Evolutionary conservation across 805 yeast species (phyloP).

Genomic region (Saccharomycopsis sp.): DNA sequence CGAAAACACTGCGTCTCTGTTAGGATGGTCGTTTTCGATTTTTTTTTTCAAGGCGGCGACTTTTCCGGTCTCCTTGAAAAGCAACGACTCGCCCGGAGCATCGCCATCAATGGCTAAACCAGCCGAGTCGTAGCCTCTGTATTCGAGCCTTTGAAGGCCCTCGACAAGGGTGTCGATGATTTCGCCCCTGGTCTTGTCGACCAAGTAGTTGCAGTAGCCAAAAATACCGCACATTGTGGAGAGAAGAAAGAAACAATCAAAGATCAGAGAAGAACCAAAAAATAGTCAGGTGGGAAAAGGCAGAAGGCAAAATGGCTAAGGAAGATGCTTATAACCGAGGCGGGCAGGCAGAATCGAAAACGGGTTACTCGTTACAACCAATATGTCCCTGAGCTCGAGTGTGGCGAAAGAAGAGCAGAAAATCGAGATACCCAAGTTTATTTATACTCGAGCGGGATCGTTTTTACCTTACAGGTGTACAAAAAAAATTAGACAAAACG

Average conservation of each 20-base stretch:
- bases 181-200: conserved; percentile 87
- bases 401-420: not conserved
- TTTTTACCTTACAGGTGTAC: too few species aligned
- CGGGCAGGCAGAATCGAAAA: too few species aligned
- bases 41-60: conserved; percentile 72
- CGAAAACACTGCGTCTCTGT: conserved; percentile 59
- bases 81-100: conserved; percentile 56
- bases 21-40: conserved; percentile 44
- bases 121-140: conserved; percentile 97
- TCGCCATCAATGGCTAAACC: conserved; percentile 96
- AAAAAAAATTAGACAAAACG: too few species aligned
- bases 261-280: not conserved
- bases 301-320: too few species aligned
- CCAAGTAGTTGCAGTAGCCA: conserved; percentile 94
- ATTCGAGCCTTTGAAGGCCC: conserved; percentile 83
- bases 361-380: too few species aligned
- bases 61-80: conserved; percentile 86
- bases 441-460: not conserved
- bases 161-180: conserved; percentile 84
- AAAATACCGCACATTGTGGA: conserved; percentile 77
- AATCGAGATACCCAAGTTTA: not conserved
- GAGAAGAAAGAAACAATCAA: not conserved
- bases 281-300: too few species aligned
- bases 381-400: not conserved
- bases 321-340: too few species aligned